Evolutionary conservation across 495 filamentous ascomycete species (phyloP).

Genomic region (Symbiotaphrina buchneri): DNA sequence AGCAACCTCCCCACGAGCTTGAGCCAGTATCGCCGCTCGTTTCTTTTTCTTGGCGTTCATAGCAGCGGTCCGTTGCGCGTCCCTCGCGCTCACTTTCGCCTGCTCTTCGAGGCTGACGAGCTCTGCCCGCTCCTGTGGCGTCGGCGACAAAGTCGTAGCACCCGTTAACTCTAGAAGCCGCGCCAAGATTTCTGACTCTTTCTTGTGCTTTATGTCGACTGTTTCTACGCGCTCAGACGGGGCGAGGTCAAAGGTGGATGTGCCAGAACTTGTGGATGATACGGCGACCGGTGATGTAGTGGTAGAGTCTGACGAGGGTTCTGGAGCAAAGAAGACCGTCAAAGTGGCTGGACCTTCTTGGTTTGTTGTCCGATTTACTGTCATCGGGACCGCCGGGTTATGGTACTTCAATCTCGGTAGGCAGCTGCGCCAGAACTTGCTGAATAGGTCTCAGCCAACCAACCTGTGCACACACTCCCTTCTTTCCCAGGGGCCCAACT

Average conservation of each 20-base stretch:
- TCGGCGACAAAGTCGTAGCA: slow-evolving; percentile 33
- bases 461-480: not conserved
- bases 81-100: slow-evolving; percentile 22
- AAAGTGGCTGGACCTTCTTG: slow-evolving; percentile 37
- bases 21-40: slow-evolving; percentile 20
- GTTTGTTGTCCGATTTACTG: slow-evolving; percentile 41
- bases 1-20: slow-evolving; percentile 1
- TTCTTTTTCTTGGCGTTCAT: slow-evolving; percentile 36
- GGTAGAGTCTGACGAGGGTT: slow-evolving; percentile 10
- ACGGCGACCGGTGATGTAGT: slow-evolving; percentile 1
- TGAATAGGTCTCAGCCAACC: slow-evolving; percentile 10
- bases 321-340: slow-evolving; percentile 49
- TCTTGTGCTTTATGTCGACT: slow-evolving; percentile 40
- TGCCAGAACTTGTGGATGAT: slow-evolving; percentile 12
- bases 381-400: slow-evolving; percentile 71
- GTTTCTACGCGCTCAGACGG: slow-evolving; percentile 18
- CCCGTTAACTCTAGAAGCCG: slow-evolving; percentile 46
- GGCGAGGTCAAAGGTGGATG: slow-evolving; percentile 15
- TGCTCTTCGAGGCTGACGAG: slow-evolving; percentile 34
- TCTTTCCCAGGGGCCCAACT: slow-evolving; percentile 3
- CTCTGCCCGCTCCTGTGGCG: slow-evolving; percentile 34
- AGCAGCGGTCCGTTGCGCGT: slow-evolving; percentile 35
- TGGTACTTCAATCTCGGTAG: slow-evolving; percentile 82
- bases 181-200: slow-evolving; percentile 39
- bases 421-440: slow-evolving; percentile 70